Conservation (phyloP, 1,284 basidiomycete species). For the Marasmius sp. region DNA sequence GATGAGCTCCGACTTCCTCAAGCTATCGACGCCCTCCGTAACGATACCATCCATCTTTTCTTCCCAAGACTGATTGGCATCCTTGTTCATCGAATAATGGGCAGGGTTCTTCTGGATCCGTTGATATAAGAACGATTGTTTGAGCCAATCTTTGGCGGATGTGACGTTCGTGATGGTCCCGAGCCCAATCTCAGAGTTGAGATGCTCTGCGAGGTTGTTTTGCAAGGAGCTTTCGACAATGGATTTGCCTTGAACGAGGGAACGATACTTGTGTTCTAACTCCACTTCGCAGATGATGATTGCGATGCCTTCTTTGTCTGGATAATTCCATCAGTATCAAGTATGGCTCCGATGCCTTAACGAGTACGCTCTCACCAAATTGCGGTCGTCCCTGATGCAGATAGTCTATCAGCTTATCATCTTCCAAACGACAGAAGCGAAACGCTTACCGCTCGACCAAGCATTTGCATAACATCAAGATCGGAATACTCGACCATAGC, state of each 20-base stretch:
- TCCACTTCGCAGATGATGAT: slow-evolving; percentile 78
- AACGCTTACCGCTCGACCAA: slow-evolving; percentile 71
- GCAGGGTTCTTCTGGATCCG: slow-evolving; percentile 81
- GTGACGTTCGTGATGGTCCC: slow-evolving; percentile 71
- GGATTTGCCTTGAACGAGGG: slow-evolving; percentile 65
- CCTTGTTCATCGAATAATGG: slow-evolving; percentile 69
- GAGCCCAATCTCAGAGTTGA: slow-evolving; percentile 91
- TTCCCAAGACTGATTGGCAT: slow-evolving; percentile 63
- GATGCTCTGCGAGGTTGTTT: slow-evolving; percentile 79
- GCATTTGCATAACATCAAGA: slow-evolving; percentile 84
- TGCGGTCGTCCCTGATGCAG: slow-evolving; percentile 83
- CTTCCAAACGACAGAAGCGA: neutral
- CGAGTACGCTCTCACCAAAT: slow-evolving; percentile 56
- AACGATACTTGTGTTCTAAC: slow-evolving; percentile 71
- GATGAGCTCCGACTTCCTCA: slow-evolving; percentile 64
- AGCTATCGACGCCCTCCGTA: slow-evolving; percentile 56
- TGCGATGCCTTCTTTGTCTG: slow-evolving; percentile 76
- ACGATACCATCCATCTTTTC: slow-evolving; percentile 73
- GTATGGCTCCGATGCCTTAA: neutral
- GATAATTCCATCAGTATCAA: slow-evolving; percentile 6
- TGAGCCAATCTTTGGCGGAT: slow-evolving; percentile 79
- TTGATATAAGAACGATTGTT: slow-evolving; percentile 79
- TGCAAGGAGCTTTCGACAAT: slow-evolving; percentile 86
- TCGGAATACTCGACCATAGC: slow-evolving; percentile 74
- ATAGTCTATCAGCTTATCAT: neutral